Evolutionary conservation across 1,284 basidiomycete genomes (phyloP).

Genomic region (Leccinum fallax): DNA sequence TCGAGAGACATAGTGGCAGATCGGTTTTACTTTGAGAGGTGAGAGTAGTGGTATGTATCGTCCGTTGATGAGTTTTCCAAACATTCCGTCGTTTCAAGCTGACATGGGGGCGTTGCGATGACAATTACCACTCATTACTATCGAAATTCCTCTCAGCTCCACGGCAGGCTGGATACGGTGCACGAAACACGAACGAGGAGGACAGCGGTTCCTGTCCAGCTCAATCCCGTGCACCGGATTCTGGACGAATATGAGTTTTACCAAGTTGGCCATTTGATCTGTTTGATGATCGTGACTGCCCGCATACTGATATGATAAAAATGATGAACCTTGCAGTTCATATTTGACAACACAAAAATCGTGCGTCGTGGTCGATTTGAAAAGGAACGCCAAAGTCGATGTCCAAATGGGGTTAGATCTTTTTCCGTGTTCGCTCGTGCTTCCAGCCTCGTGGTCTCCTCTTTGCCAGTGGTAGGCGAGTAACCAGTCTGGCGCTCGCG

Average conservation of each 20-base stretch:
- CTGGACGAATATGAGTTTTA: constrained; percentile 6
- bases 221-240: constrained; percentile 10
- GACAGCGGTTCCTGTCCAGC: constrained; percentile 10
- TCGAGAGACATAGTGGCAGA: neutral
- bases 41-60: neutral
- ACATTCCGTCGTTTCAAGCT: constrained; percentile 20
- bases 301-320: constrained; percentile 13
- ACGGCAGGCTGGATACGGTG: constrained; percentile 24
- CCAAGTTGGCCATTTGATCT: constrained; percentile 22
- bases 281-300: constrained; percentile 11
- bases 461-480: constrained; percentile 2
- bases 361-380: neutral
- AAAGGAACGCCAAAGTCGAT: constrained; percentile 9
- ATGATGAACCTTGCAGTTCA: constrained; percentile 18
- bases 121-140: constrained; percentile 11
- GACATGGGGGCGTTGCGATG: constrained; percentile 10
- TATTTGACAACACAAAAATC: neutral
- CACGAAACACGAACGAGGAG: constrained; percentile 26
- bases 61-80: constrained; percentile 3
- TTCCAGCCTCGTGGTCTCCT: constrained; percentile 21
- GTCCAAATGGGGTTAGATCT: neutral
- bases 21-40: neutral
- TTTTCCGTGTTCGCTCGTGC: neutral
- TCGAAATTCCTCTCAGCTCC: constrained; percentile 15
- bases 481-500: neutral